These are phyloP conservation scores for Wickerhamiella nectarea DNA, from an alignment of 805 yeast genomes.

Conservation along the genomic window DNA sequence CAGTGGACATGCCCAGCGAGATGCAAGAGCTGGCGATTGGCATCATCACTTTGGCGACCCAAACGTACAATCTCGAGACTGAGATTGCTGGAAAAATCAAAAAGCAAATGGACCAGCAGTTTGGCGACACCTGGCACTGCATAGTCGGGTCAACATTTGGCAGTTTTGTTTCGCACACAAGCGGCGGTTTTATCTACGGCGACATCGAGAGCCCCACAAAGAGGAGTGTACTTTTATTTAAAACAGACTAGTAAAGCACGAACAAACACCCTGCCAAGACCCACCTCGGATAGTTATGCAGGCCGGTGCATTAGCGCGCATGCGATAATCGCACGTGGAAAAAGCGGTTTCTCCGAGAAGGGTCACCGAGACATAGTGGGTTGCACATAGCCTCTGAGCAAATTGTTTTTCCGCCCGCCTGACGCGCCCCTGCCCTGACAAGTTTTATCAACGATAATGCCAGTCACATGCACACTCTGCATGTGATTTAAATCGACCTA, in stretches of 20 bases:
- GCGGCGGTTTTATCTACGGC: slow-evolving; percentile 40
- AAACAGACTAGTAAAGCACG: slow-evolving; percentile 24
- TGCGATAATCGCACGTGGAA: too few relatives aligned
- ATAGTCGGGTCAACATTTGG: slow-evolving; percentile 51
- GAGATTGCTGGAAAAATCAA: slow-evolving; percentile 46
- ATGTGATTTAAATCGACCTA: too few relatives aligned
- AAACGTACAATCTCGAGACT: slow-evolving; percentile 34
- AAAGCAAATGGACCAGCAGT: slow-evolving; percentile 41
- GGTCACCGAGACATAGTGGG: too few relatives aligned
- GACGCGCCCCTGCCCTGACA: too few relatives aligned
- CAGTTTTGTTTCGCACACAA: slow-evolving; percentile 47
- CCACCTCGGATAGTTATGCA: too few relatives aligned
- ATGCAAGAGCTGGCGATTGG: slow-evolving; percentile 13
- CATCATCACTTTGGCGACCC: slow-evolving; percentile 32
- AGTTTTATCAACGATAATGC: too few relatives aligned
- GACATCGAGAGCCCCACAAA: slow-evolving; percentile 32
- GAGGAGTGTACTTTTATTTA: slow-evolving; percentile 30
- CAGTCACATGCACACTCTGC: too few relatives aligned
- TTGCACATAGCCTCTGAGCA: too few relatives aligned
- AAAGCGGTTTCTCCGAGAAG: too few relatives aligned
- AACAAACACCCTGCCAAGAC: too few relatives aligned
- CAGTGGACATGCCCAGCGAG: slow-evolving; percentile 20
- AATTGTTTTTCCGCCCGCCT: too few relatives aligned
- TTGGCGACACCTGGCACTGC: slow-evolving; percentile 51
- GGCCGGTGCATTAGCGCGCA: too few relatives aligned